Base-by-base conservation (phyloP, 371 early-diverging fungal genomes). In the Saksenaea oblongispora region DNA sequence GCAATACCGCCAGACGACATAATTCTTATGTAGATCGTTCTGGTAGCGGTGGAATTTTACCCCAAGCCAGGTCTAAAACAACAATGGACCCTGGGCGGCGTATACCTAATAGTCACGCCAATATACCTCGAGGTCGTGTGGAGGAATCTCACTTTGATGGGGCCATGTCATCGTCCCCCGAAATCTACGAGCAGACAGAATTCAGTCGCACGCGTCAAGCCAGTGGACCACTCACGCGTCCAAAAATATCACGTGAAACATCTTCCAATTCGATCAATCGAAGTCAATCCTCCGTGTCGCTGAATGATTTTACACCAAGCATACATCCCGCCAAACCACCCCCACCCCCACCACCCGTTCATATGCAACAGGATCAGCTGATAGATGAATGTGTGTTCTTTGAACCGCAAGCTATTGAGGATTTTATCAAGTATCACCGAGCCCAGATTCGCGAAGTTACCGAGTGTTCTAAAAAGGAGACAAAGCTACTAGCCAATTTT, bases 401-500 rank as follows among this genome's bases (percentile, higher is more conserved):
- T 60, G 69, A 69, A 5, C 59, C 35, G 18, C 59, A 67, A 15
- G 61, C 62, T 15, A 87, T 92, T 62, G 90, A 94, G 24, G 83
- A 87, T 3, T 87, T 96, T 63, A 84, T 94, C 9, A 87, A 83
- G 17, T 78, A 84, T 57, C 96, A 96, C 63, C 87, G 95, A 3
- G 84, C 87, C 22, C 91, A 95, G 72, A 81, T 96, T 51, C 86
- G 91, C 5, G 87, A 92, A 39, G 86, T 88, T 4, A 87, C 89
- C 13, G 96, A 95, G 61, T 80, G 88, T 44, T 85, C 87, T 24
- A 93, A 92, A 64, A 75, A 82, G 44, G 96, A 97, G 75, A 91
- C 90, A 56, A 89, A 88, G 69, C 78, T 95, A 36, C 76, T 96
- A 10, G 89, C 90, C 39, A 85, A 89, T 35, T 85, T 93, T 58